These are phyloP conservation scores for Ganoderma multipileum DNA, from an alignment of 1,284 basidiomycete genomes.

Conservation along the genomic window DNA sequence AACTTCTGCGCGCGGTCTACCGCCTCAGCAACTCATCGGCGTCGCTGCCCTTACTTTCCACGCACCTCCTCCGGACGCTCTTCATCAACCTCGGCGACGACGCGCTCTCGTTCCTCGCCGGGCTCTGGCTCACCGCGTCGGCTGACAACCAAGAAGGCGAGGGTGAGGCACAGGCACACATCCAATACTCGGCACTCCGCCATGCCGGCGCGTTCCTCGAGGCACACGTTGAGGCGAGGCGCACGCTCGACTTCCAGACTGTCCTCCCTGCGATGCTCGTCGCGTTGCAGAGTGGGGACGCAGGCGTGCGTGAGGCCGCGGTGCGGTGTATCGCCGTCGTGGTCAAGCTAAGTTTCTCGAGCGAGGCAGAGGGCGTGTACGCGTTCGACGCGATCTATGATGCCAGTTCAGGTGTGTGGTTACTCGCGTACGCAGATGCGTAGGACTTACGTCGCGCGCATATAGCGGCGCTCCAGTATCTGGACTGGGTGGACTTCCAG, in stretches of 20 bases:
- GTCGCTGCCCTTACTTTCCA: slow-evolving; percentile 53
- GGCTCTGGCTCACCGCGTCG: slow-evolving; percentile 57
- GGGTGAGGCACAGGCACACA: slow-evolving; percentile 39
- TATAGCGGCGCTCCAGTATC: slow-evolving; percentile 77
- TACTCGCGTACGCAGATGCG: not conserved
- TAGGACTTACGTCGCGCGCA: not conserved
- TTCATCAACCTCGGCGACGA: slow-evolving; percentile 77
- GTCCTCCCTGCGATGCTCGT: slow-evolving; percentile 82
- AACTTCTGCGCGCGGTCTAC: slow-evolving; percentile 69
- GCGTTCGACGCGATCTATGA: slow-evolving; percentile 89
- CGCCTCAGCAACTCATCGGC: slow-evolving; percentile 61
- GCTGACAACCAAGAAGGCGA: slow-evolving; percentile 26
- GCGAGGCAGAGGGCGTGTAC: slow-evolving; percentile 70
- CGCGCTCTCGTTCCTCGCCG: slow-evolving; percentile 82
- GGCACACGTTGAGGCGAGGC: slow-evolving; percentile 63
- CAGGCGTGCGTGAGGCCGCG: slow-evolving; percentile 64
- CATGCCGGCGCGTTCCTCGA: slow-evolving; percentile 83
- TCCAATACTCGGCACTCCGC: slow-evolving; percentile 55
- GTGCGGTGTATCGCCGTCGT: slow-evolving; percentile 67
- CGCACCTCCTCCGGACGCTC: slow-evolving; percentile 65
- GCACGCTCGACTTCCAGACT: slow-evolving; percentile 85
- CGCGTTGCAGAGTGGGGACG: slow-evolving; percentile 63
- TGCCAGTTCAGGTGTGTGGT: slow-evolving; percentile 58
- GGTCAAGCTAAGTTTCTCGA: slow-evolving; percentile 47
- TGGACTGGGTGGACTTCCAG: slow-evolving; percentile 76